Conservation (phyloP, 2,329 filamentous ascomycete genomes). For the Zymoseptoria passerinii region DNA sequence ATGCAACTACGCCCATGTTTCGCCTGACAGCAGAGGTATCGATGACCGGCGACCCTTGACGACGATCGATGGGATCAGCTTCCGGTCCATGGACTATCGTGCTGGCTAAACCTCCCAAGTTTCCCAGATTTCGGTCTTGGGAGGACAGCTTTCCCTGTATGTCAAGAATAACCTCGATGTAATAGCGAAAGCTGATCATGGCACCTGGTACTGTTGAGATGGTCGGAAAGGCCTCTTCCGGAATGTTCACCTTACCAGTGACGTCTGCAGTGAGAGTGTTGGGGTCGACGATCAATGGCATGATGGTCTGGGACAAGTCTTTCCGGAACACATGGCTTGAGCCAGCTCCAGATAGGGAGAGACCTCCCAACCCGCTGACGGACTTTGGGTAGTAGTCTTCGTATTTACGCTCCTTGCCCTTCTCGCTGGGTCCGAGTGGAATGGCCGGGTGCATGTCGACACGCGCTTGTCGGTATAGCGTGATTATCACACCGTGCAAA, state of each 20-base stretch:
- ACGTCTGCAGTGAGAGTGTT: slow-evolving; percentile 67
- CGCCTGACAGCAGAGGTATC: slow-evolving; percentile 80
- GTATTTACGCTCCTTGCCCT: slow-evolving; percentile 61
- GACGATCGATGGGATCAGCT: slow-evolving; percentile 6
- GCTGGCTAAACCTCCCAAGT: slow-evolving; percentile 20
- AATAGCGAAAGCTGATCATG: slow-evolving; percentile 93
- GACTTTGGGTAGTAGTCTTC: slow-evolving; percentile 84
- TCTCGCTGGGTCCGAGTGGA: slow-evolving; percentile 53
- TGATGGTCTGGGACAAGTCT: slow-evolving; percentile 81
- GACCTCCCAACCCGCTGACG: slow-evolving; percentile 72
- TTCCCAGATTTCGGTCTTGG: slow-evolving; percentile 49
- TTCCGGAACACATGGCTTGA: slow-evolving; percentile 93
- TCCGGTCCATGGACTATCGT: slow-evolving; percentile 11
- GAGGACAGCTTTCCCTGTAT: slow-evolving; percentile 75
- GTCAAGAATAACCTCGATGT: slow-evolving; percentile 86
- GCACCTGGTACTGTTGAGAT: slow-evolving; percentile 82
- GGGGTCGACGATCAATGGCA: slow-evolving; percentile 82
- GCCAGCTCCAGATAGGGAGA: slow-evolving; percentile 77
- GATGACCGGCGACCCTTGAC: slow-evolving; percentile 53
- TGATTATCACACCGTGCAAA: slow-evolving; percentile 85
- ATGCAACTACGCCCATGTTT: slow-evolving; percentile 85
- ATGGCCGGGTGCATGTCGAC: slow-evolving; percentile 70
- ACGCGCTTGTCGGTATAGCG: slow-evolving; percentile 80
- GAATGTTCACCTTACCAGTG: slow-evolving; percentile 74
- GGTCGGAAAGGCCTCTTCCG: slow-evolving; percentile 85